phyloP scores from a whole-genome alignment of 75 land plant species.

The Cupressus sempervirens region DNA sequence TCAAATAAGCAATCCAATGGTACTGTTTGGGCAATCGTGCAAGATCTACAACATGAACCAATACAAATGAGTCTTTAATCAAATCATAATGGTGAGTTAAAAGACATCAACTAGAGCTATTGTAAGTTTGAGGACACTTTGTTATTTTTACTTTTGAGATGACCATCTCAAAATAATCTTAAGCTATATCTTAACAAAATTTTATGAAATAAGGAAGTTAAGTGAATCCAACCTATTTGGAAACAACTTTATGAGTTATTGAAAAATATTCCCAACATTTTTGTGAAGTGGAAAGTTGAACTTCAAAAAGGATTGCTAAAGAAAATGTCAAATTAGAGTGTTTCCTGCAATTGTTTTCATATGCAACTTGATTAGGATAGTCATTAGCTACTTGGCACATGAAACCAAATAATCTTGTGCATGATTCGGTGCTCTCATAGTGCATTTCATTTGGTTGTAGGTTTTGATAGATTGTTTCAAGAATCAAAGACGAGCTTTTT shows the following conservation, averaged over 20 bases:
- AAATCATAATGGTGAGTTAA: conserved; percentile 73
- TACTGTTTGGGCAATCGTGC: conserved; percentile 60
- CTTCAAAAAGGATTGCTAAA: neutral
- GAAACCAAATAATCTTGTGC: too few species aligned
- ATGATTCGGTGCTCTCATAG: conserved; percentile 63
- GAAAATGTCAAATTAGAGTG: conserved; percentile 18
- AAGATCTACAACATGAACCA: conserved; percentile 75
- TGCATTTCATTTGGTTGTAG: conserved; percentile 44
- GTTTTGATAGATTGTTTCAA: conserved; percentile 13
- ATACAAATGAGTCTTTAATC: conserved; percentile 81
- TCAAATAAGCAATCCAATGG: conserved; percentile 47
- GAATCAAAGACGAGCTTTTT: conserved; percentile 75
- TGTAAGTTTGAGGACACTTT: too few species aligned
- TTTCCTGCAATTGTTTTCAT: conserved; percentile 20
- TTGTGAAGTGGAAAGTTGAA: neutral
- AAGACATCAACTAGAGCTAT: neutral
- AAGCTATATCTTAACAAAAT: neutral
- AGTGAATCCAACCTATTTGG: neutral
- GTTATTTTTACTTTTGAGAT: neutral
- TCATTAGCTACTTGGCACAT: conserved; percentile 18
- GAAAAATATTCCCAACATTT: neutral
- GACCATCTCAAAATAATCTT: neutral
- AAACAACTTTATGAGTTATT: neutral
- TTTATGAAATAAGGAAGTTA: neutral
- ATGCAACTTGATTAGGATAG: conserved; percentile 49